Base-by-base conservation (phyloP, 352 stramenopile species). In the Paralagenidium karlingii region DNA sequence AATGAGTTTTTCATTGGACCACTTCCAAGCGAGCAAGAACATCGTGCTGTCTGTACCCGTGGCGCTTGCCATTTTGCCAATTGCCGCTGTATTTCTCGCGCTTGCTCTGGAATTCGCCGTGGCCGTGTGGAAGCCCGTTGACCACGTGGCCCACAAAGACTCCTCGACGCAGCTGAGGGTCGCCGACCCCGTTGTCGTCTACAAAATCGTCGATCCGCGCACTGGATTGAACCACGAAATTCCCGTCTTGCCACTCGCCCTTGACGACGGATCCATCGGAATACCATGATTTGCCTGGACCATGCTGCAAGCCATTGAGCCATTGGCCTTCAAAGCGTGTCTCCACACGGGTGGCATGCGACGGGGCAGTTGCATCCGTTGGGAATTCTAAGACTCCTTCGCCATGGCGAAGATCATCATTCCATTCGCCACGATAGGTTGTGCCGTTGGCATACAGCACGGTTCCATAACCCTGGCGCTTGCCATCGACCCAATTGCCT, bases 281-380 rank as follows among this genome's bases (percentile, higher is more conserved):
- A 33, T 70, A 82, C 11, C 38, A 47, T 59, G 82, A 67, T 18
- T 67, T 59, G 27, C 75, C 71, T 37, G 71, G 53, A 7, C 68
- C 75, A 32, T 41, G 55, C 6, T 59, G 62, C 18, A 55, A 31
- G 19, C 84, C 67, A 8, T 80, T 32, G 1, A 30, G 28, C 45
- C 45, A 53, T 16, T 53, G 39, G 13, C 45, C 45, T 53, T 53
- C 45, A 36, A 22, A 36, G 22, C 30, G 19, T 36, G 19, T 16
- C 4, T 88, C 67, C 36, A 82, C 96, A 20, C 71, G 64, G 8
- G 76, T 49, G 19, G 79, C 84, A n/a, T n/a, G n/a, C n/a, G n/a
- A n/a, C 22, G 3, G 30, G 22, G 7, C 22, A 22, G 30, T 36
- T 16, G 30, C 19, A 47, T 92, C 71, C 9, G 57, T 85, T 22